phyloP scores from a whole-genome alignment of 768 basidiomycete species.

The Psilocybe cyanescens region DNA sequence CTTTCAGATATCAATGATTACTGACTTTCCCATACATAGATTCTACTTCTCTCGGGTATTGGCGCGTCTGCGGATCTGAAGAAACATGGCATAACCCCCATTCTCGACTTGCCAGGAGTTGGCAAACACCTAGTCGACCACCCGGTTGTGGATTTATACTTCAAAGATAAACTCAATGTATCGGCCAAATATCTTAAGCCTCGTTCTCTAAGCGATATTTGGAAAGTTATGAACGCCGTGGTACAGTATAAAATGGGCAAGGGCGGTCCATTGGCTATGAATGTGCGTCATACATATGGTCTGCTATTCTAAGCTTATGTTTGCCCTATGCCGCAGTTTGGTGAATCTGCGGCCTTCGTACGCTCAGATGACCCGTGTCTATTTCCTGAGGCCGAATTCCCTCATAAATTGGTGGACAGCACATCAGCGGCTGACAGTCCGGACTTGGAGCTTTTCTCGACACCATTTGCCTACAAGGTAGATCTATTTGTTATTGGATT shows the following conservation, averaged over 20 bases:
- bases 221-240: conserved; percentile 35
- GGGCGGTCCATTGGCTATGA: conserved; percentile 55
- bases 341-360: conserved; percentile 57
- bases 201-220: conserved; percentile 20
- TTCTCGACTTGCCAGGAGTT: conserved; percentile 72
- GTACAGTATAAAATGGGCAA: conserved; percentile 45
- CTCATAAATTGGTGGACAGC: conserved; percentile 35
- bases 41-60: conserved; percentile 76
- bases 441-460: conserved; percentile 45
- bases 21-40: conserved; percentile 31
- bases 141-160: conserved; percentile 51
- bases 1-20: background rate
- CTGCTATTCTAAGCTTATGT: background rate
- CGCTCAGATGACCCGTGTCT: conserved; percentile 50
- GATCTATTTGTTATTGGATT: background rate
- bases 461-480: conserved; percentile 43
- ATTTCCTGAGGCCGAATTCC: conserved; percentile 40
- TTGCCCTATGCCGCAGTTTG: conserved; percentile 29
- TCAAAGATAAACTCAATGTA: conserved; percentile 52
- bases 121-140: conserved; percentile 79
- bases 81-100: conserved; percentile 52
- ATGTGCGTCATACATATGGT: conserved; percentile 38
- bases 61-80: conserved; percentile 66
- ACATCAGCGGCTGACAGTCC: conserved; percentile 44
- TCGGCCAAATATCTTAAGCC: conserved; percentile 45